Evolutionary conservation across 805 yeast species (phyloP).

Genomic region (Yamadazyma tumulicola): DNA sequence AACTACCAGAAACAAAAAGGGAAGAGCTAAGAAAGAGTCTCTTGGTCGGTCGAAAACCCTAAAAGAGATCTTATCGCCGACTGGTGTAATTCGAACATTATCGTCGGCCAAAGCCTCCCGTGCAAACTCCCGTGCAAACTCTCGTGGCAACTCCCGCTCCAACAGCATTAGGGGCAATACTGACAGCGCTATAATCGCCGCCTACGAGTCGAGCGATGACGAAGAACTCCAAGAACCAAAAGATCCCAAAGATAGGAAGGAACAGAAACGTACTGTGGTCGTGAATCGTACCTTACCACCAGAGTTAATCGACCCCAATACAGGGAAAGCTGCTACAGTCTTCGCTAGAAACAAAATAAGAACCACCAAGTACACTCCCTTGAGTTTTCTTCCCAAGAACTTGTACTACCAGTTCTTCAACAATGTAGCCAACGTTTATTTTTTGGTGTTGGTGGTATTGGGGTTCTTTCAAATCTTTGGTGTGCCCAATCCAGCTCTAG

Average conservation of each 20-base stretch:
- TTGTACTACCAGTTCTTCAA: conserved; percentile 66
- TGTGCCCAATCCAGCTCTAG: conserved; percentile 71
- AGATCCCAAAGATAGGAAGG: conserved; percentile 31
- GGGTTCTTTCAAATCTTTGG: conserved; percentile 80
- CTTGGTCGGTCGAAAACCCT: conserved; percentile 60
- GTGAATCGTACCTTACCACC: conserved; percentile 62
- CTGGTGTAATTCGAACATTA: conserved; percentile 10
- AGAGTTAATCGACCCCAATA: conserved; percentile 52
- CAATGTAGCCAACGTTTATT: conserved; percentile 88
- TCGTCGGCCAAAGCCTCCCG: conserved; percentile 7
- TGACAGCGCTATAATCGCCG: conserved; percentile 22
- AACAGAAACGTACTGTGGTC: conserved; percentile 45
- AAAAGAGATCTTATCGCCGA: conserved; percentile 35
- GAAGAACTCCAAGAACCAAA: conserved; percentile 26
- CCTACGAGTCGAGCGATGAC: conserved; percentile 17
- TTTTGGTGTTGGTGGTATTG: conserved; percentile 71
- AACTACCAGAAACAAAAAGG: conserved; percentile 73
- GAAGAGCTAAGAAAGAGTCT: conserved; percentile 50
- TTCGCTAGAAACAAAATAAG: conserved; percentile 90
- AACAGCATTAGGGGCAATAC: conserved; percentile 17
- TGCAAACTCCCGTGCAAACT: conserved; percentile 5
- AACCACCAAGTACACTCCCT: conserved; percentile 92
- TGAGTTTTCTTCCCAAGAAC: conserved; percentile 85
- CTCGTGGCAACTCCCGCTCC: conserved; percentile 12
- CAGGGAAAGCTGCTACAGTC: conserved; percentile 52